Evolutionary conservation across 805 yeast species (phyloP).

Genomic region (Pichia nakasei): DNA sequence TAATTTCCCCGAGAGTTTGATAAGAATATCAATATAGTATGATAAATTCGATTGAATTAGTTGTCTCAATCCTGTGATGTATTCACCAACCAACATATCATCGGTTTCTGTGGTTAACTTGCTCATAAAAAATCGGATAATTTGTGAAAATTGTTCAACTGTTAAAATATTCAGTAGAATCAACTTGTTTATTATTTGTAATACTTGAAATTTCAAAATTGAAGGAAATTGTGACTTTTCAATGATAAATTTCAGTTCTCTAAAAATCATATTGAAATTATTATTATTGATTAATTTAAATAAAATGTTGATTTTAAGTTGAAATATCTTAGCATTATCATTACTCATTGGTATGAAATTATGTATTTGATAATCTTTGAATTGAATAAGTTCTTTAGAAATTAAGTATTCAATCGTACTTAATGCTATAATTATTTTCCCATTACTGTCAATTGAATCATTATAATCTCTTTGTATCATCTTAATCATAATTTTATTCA

Average conservation of each 20-base stretch:
- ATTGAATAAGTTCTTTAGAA: conserved; percentile 30
- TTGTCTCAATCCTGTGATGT: conserved; percentile 63
- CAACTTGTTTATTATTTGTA: conserved; percentile 41
- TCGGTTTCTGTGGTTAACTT: conserved; percentile 24
- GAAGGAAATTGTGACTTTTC: conserved; percentile 18
- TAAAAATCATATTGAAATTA: conserved; percentile 43
- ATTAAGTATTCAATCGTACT: conserved; percentile 16
- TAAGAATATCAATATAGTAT: conserved; percentile 45
- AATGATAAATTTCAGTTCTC: conserved; percentile 56
- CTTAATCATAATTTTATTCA: conserved; percentile 41
- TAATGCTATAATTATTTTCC: conserved; percentile 7
- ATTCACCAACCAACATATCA: conserved; percentile 44
- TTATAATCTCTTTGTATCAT: conserved; percentile 8
- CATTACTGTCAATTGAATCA: conserved; percentile 2
- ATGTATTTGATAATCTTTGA: conserved; percentile 28
- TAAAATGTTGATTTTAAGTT: conserved; percentile 52
- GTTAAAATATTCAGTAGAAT: conserved; percentile 18
- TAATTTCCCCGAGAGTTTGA: conserved; percentile 33
- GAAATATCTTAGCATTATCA: conserved; percentile 38
- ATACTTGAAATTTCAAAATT: conserved; percentile 34
- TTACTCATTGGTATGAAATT: conserved; percentile 49
- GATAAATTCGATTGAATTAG: conserved; percentile 57
- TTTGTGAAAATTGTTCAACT: conserved; percentile 39
- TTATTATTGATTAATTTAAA: conserved; percentile 46
- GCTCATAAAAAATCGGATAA: conserved; percentile 56